Conservation (phyloP, 2,329 filamentous ascomycete genomes). For the Aspergillus pseudonomiae region DNA sequence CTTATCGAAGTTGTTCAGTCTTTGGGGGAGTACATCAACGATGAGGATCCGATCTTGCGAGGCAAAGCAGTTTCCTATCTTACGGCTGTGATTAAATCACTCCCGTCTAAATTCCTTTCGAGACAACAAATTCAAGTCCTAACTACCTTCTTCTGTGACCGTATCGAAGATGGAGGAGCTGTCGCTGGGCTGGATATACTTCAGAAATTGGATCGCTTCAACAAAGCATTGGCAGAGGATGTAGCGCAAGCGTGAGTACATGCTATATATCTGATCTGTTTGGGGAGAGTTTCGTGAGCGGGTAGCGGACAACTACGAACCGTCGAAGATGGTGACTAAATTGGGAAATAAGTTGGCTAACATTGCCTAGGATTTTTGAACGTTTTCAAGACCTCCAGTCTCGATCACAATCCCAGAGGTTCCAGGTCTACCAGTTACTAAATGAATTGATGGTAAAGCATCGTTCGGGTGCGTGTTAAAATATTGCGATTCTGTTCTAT, state of each 20-base stretch:
- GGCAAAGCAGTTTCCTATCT: constrained; percentile 59
- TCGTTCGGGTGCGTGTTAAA: constrained; percentile 50
- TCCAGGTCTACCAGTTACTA: constrained; percentile 63
- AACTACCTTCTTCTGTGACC: constrained; percentile 65
- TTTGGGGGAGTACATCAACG: constrained; percentile 68
- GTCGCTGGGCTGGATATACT: constrained; percentile 62
- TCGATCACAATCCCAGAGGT: constrained; percentile 66
- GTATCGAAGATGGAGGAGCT: constrained; percentile 65
- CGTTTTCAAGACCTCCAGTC: constrained; percentile 61
- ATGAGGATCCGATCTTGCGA: constrained; percentile 63
- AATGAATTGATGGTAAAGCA: constrained; percentile 66
- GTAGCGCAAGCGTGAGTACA: constrained; percentile 56
- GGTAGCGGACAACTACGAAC: neutral
- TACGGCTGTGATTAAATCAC: constrained; percentile 47
- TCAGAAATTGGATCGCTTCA: constrained; percentile 63
- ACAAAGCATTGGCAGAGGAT: constrained; percentile 56
- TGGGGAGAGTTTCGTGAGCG: neutral
- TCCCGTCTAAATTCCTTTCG: constrained; percentile 59
- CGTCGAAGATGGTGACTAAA: neutral
- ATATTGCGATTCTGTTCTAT: neutral
- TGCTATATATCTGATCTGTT: neutral
- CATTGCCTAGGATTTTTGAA: constrained; percentile 47
- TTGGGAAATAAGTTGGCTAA: constrained; percentile 19
- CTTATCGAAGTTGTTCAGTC: constrained; percentile 66
- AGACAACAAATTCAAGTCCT: constrained; percentile 65